A percentile compares a stretch with the other conserved stretches of the same genome.
Conservation (phyloP, 352 stramenopile species). For the Phytophthora fragariaefolia region DNA sequence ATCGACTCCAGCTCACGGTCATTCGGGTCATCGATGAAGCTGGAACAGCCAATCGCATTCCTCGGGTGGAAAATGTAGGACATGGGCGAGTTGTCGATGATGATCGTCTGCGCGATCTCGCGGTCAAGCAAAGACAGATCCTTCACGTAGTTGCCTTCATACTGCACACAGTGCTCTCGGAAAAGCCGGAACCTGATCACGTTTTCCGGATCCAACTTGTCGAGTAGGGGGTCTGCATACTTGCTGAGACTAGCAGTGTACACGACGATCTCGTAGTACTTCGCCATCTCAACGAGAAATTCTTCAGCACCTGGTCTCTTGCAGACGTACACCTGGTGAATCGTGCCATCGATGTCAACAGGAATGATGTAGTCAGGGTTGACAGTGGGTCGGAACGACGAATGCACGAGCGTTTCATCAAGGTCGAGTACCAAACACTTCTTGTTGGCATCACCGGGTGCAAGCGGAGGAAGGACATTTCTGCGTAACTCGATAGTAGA, state of each 20-base stretch:
- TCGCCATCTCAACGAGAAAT: conserved; percentile 96
- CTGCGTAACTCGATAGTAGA: conserved; percentile 61
- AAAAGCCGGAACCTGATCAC: conserved; percentile 92
- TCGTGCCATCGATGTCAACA: conserved; percentile 93
- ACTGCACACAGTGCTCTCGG: conserved; percentile 96
- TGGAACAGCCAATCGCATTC: conserved; percentile 83
- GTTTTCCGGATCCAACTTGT: conserved; percentile 94
- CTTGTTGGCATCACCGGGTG: conserved; percentile 67
- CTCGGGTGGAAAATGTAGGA: conserved; percentile 98
- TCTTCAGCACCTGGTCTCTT: conserved; percentile 95
- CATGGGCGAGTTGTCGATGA: conserved; percentile 99
- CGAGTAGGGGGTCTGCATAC: conserved; percentile 97
- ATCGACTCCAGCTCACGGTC: conserved; percentile 92
- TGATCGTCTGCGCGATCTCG: conserved; percentile 94
- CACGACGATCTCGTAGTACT: conserved; percentile 98
- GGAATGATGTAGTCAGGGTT: conserved; percentile 97
- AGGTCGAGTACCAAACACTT: conserved; percentile 96
- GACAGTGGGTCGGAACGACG: conserved; percentile 93
- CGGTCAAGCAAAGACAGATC: conserved; percentile 96
- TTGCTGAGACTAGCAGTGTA: conserved; percentile 98
- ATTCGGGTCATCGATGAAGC: conserved; percentile 91
- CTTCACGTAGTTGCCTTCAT: conserved; percentile 97
- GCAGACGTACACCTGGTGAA: conserved; percentile 91
- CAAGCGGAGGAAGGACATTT: conserved; percentile 57
- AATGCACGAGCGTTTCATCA: conserved; percentile 98